Evolutionary conservation across 2,329 filamentous ascomycete genomes (phyloP).

Genomic region (Pyricularia sp.): DNA sequence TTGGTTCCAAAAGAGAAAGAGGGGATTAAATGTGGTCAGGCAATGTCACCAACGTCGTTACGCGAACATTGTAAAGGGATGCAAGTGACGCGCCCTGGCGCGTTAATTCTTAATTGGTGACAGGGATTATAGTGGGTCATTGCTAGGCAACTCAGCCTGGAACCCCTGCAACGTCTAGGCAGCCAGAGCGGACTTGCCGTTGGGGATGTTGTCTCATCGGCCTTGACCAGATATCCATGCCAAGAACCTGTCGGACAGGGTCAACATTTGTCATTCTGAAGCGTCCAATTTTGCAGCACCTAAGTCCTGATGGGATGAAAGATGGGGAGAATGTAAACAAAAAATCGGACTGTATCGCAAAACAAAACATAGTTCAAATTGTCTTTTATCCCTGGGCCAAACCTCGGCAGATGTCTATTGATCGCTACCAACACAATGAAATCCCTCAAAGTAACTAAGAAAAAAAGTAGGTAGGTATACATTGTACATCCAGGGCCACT

Average conservation of each 20-base stretch:
- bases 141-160: background rate
- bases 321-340: background rate
- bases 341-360: background rate
- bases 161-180: background rate
- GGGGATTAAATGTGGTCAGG: background rate
- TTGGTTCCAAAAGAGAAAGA: background rate
- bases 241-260: background rate
- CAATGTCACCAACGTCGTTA: background rate
- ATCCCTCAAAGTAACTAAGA: constrained; percentile 1
- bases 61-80: background rate
- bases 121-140: background rate
- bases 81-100: background rate
- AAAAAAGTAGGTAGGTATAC: background rate
- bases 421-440: constrained; percentile 1
- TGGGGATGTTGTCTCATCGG: background rate
- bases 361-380: background rate
- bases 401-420: constrained; percentile 1
- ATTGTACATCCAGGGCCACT: constrained; percentile 1
- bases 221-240: background rate
- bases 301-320: background rate
- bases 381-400: background rate
- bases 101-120: background rate
- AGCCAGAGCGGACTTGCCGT: background rate
- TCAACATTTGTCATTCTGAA: background rate
- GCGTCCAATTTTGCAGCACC: background rate